These are phyloP conservation scores for Fusarium compactum DNA, from an alignment of 2,329 filamentous ascomycete species.

Conservation along the genomic window DNA sequence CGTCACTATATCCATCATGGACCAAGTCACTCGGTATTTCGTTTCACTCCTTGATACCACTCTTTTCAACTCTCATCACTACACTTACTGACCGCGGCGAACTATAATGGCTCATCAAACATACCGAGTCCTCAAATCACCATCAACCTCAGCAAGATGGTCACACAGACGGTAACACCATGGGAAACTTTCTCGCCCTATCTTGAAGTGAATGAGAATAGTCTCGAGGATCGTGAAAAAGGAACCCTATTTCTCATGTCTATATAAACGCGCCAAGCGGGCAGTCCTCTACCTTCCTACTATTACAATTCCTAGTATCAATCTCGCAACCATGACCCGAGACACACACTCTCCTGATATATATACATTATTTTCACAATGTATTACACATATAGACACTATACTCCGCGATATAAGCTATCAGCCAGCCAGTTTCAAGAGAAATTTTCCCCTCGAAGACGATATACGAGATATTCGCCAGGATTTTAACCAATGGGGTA, in stretches of 20 bases:
- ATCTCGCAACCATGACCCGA: neutral
- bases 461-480: slow-evolving; percentile 8
- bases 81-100: neutral
- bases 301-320: neutral
- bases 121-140: slow-evolving; percentile 2
- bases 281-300: neutral
- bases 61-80: neutral
- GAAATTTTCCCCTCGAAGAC: slow-evolving; percentile 3
- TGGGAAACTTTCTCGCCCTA: slow-evolving; percentile 16
- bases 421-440: neutral
- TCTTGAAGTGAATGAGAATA: slow-evolving; percentile 1
- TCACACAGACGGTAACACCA: slow-evolving; percentile 31
- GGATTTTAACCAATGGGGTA: slow-evolving; percentile 24
- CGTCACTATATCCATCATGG: neutral
- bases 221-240: neutral
- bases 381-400: slow-evolving; percentile 10
- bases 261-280: slow-evolving; percentile 1
- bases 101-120: neutral
- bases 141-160: slow-evolving; percentile 12
- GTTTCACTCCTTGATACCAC: neutral
- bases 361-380: slow-evolving; percentile 14
- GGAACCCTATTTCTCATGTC: neutral
- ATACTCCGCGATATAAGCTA: neutral
- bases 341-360: neutral
- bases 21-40: neutral